phyloP scores from a whole-genome alignment of 768 basidiomycete genomes.

The Exsudoporus frostii region DNA sequence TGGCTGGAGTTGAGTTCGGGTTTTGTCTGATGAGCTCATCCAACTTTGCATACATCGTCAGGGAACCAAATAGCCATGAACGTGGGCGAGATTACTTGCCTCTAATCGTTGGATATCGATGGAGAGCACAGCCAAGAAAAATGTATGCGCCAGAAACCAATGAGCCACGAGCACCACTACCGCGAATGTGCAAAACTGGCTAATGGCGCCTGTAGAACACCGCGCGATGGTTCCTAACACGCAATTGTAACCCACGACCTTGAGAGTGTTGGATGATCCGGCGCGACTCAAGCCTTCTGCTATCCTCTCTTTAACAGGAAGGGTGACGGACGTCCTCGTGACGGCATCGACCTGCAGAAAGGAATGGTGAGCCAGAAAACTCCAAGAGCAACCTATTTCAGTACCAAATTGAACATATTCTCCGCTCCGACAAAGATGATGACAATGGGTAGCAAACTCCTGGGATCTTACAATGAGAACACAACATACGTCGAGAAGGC shows the following conservation, averaged over 20 bases:
- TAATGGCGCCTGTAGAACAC: slow-evolving; percentile 74
- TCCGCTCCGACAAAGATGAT: slow-evolving; percentile 95
- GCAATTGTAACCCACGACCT: slow-evolving; percentile 82
- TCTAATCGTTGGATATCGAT: slow-evolving; percentile 96
- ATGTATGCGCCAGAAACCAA: slow-evolving; percentile 96
- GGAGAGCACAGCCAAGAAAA: slow-evolving; percentile 90
- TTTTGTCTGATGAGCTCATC: slow-evolving; percentile 83
- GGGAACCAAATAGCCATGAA: background rate
- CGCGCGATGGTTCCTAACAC: slow-evolving; percentile 75
- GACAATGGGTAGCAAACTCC: slow-evolving; percentile 88
- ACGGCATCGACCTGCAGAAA: slow-evolving; percentile 73
- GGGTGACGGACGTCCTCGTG: slow-evolving; percentile 76
- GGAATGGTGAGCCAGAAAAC: slow-evolving; percentile 23
- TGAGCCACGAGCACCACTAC: slow-evolving; percentile 94
- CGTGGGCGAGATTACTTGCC: slow-evolving; percentile 35
- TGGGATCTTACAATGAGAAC: slow-evolving; percentile 27
- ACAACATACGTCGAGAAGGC: background rate
- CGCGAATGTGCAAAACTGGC: slow-evolving; percentile 92
- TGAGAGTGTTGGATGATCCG: slow-evolving; percentile 89
- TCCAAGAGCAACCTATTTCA: slow-evolving; percentile 23
- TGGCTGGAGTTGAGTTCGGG: slow-evolving; percentile 48
- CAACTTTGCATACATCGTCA: slow-evolving; percentile 45
- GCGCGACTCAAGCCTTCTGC: slow-evolving; percentile 86
- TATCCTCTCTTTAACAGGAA: slow-evolving; percentile 89
- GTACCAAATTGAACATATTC: slow-evolving; percentile 93